These are phyloP conservation scores for Pseudotulostoma volvatum DNA, from an alignment of 495 filamentous ascomycete genomes.

Conservation along the genomic window DNA sequence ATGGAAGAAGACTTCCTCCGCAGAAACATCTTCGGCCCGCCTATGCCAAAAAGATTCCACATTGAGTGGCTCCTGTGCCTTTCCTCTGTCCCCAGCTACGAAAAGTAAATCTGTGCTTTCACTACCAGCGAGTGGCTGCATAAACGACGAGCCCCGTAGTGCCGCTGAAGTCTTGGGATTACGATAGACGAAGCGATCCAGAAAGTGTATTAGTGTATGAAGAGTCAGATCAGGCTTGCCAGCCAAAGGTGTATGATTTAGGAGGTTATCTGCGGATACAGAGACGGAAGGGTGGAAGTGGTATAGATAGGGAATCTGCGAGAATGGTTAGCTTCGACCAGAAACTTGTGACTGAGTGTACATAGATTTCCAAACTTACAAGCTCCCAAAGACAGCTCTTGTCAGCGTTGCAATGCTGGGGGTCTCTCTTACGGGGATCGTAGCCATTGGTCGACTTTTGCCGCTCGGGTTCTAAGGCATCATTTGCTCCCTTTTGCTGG, in stretches of 20 bases:
- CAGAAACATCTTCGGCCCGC: conserved; percentile 67
- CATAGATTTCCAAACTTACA: conserved; percentile 23
- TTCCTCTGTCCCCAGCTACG: conserved; percentile 30
- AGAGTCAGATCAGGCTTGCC: conserved; percentile 76
- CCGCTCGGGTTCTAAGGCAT: conserved; percentile 9
- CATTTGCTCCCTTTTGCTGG: conserved; percentile 11
- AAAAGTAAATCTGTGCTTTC: conserved; percentile 49
- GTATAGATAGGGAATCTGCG: conserved; percentile 47
- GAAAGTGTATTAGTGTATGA: conserved; percentile 83
- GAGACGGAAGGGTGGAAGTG: conserved; percentile 95
- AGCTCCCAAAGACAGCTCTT: conserved; percentile 86
- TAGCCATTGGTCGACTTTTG: conserved; percentile 33
- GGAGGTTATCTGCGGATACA: conserved; percentile 57
- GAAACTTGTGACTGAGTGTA: not conserved
- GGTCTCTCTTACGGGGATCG: conserved; percentile 79
- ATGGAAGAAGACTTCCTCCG: conserved; percentile 96
- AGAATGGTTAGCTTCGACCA: conserved; percentile 2
- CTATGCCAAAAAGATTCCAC: conserved; percentile 82
- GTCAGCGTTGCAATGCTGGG: conserved; percentile 79
- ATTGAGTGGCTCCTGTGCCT: conserved; percentile 46
- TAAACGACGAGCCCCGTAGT: conserved; percentile 66
- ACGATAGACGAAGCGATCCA: conserved; percentile 92
- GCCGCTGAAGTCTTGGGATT: conserved; percentile 55
- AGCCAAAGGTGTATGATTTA: conserved; percentile 48
- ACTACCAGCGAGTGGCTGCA: conserved; percentile 74